Conservation (phyloP, 2,329 filamentous ascomycete genomes). For the Scedosporium minutisporum region DNA sequence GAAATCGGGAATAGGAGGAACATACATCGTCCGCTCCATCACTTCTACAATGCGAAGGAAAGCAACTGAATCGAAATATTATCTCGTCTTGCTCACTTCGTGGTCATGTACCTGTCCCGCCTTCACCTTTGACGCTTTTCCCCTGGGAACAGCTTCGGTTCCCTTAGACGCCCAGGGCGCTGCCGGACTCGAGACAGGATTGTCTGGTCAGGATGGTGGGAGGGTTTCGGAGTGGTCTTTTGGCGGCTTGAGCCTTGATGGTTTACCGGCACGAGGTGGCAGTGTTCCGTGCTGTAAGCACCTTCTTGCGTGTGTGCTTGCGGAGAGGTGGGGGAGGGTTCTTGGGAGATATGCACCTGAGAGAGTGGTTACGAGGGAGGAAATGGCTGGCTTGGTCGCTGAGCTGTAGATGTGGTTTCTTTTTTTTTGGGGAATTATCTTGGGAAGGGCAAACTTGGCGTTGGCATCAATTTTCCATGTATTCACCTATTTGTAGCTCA, state of each 20-base stretch:
- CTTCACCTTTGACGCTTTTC: slow-evolving; percentile 67
- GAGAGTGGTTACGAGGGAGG: slow-evolving; percentile 46
- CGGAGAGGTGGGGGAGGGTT: slow-evolving; percentile 49
- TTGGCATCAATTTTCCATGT: background rate
- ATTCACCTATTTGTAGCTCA: too few relatives aligned
- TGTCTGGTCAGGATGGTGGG: slow-evolving; percentile 5
- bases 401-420: slow-evolving; percentile 19
- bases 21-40: slow-evolving; percentile 57
- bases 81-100: slow-evolving; percentile 61
- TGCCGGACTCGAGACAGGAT: too few relatives aligned
- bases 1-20: background rate
- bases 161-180: background rate
- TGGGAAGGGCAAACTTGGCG: background rate
- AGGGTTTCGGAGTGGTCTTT: slow-evolving; percentile 21
- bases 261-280: slow-evolving; percentile 15
- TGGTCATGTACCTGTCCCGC: slow-evolving; percentile 90
- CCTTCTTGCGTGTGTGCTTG: slow-evolving; percentile 71
- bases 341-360: slow-evolving; percentile 49
- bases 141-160: slow-evolving; percentile 8
- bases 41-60: slow-evolving; percentile 19
- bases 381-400: slow-evolving; percentile 62
- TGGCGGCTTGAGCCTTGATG: slow-evolving; percentile 38
- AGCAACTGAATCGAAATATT: slow-evolving; percentile 21
- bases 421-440: background rate
- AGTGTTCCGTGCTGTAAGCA: slow-evolving; percentile 70